These are phyloP conservation scores for Tilletia setariae DNA, from an alignment of 1,284 basidiomycete genomes.

Conservation along the genomic window DNA sequence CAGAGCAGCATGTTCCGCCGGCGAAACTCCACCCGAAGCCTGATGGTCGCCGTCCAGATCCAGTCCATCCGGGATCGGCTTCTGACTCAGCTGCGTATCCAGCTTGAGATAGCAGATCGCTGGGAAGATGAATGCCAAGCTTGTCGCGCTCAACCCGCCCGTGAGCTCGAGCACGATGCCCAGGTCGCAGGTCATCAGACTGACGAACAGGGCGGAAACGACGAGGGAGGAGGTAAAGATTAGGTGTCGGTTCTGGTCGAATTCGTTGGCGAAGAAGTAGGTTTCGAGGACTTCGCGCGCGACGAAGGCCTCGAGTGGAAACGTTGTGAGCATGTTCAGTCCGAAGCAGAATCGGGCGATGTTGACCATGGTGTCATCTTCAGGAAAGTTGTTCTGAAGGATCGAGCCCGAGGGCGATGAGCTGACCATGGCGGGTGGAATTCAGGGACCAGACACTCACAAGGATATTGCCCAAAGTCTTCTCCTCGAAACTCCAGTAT, in stretches of 20 bases:
- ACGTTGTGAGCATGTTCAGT: constrained; percentile 95
- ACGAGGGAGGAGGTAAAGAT: constrained; percentile 86
- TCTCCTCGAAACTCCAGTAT: constrained; percentile 88
- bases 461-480: constrained; percentile 64
- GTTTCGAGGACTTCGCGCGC: constrained; percentile 69
- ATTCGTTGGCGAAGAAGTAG: constrained; percentile 42
- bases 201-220: constrained; percentile 76
- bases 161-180: constrained; percentile 97
- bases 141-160: constrained; percentile 87
- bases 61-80: constrained; percentile 26
- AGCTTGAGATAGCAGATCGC: constrained; percentile 52
- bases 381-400: constrained; percentile 48
- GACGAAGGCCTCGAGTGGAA: constrained; percentile 87
- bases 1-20: not conserved
- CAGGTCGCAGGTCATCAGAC: constrained; percentile 89
- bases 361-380: constrained; percentile 57
- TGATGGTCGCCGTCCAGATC: not conserved
- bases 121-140: constrained; percentile 78
- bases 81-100: constrained; percentile 33
- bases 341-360: constrained; percentile 93
- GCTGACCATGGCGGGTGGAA: not conserved
- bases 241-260: constrained; percentile 67
- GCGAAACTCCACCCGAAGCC: constrained; percentile 17
- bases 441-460: constrained; percentile 14
- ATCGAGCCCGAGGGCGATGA: constrained; percentile 1